phyloP scores from a whole-genome alignment of 306 rosid genomes.

The Betula pendula region DNA sequence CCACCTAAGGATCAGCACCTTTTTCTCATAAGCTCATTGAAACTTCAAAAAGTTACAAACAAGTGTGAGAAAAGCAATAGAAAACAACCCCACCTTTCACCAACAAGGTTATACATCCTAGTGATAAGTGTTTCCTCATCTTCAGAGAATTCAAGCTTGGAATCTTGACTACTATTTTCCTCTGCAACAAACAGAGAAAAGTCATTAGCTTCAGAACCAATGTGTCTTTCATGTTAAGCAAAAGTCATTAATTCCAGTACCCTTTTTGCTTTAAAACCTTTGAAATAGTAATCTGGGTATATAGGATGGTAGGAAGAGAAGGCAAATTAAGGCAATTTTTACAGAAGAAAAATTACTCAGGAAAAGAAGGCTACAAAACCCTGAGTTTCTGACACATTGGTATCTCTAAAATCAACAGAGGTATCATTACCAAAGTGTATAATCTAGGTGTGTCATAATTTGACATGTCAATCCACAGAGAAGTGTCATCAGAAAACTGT shows the following conservation, averaged over 20 bases:
- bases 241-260: no score
- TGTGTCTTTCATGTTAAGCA: no score
- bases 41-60: neutral
- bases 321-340: neutral
- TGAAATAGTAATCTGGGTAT: neutral
- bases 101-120: slow-evolving; percentile 84
- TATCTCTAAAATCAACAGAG: neutral
- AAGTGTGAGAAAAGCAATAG: neutral
- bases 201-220: neutral
- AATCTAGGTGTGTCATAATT: neutral
- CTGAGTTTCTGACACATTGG: neutral
- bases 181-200: slow-evolving; percentile 31
- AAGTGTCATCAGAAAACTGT: neutral
- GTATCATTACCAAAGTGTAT: neutral
- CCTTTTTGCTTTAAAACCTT: no score
- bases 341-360: neutral
- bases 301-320: neutral
- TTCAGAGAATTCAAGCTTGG: slow-evolving; percentile 68
- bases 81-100: slow-evolving; percentile 58
- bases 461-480: neutral
- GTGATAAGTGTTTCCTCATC: slow-evolving; percentile 80
- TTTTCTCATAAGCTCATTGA: neutral
- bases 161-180: slow-evolving; percentile 43
- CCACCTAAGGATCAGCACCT: slow-evolving; percentile 51
- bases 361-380: neutral